Evolutionary conservation across 2,329 filamentous ascomycete genomes (phyloP), one percentile per base, ranked within the genome.

Genomic region (Pseudocercospora cruenta): DNA sequence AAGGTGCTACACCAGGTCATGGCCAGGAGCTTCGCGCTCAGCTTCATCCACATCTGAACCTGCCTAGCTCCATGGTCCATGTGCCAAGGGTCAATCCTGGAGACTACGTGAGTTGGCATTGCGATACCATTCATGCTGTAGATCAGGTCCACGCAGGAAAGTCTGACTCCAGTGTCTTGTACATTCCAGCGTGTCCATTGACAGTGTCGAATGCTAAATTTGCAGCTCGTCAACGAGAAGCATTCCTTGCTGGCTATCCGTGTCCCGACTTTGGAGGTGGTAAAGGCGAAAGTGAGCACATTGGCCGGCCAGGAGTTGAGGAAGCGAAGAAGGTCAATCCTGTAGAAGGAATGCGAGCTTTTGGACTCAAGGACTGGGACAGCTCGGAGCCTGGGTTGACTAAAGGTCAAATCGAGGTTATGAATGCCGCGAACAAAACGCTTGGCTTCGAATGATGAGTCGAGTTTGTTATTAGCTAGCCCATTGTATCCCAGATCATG

Each of bases 141-240:
- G 94, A 97, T 80, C 89, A 87, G 70, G 83, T 89, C 0, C 94
- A 97, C 76, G 79, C 78, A 1, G 94, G 94, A 1, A 83, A 80
- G 1, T 78, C 82, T 0, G 94, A 97, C 77, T 93, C 91, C 0
- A 93, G 90, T 71, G 94, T 97, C 0, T 75, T 97, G 66, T 97
- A 97, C 74, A 96, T 97, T 63, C 93, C 94, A 0, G 89, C 92
- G 0, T 95, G 91, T 62, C 93, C 94, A 0, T 84, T 93, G 31
- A 96, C 93, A 0, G 86, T 90, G 61, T 80, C 83, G 45, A 97
- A 95, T 72, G 88, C 90, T 0, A 79, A 85, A 22, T 95, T 94
- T 75, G 82, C 94, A 0, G 83, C 80, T 1, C 84, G 87, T 16
- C 93, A 96, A 80, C 85, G 90, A 21, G 82, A 87, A n/a, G 86